These are phyloP conservation scores for Erigeron canadensis DNA, from an alignment of 129 eudicot genomes.

Conservation along the genomic window DNA sequence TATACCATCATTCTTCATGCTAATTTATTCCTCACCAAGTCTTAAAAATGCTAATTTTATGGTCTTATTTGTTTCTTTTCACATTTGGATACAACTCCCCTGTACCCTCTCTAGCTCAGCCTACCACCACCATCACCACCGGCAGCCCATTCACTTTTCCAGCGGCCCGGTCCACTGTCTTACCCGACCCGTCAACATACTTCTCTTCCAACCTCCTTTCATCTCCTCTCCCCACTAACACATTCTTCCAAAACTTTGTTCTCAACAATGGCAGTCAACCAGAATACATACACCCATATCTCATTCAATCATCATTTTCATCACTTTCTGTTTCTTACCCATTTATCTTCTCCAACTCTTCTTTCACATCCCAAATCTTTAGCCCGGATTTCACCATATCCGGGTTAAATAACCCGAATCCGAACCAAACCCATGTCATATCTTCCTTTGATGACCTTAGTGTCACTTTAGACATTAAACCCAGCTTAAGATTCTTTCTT, in stretches of 20 bases:
- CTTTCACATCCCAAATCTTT: slow-evolving; percentile 54
- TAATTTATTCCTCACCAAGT: no score
- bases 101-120: neutral
- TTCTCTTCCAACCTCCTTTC: slow-evolving; percentile 63
- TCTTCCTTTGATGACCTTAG: slow-evolving; percentile 62
- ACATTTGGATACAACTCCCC: slow-evolving; percentile 9
- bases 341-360: slow-evolving; percentile 39
- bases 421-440: slow-evolving; percentile 43
- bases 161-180: slow-evolving; percentile 47
- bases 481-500: slow-evolving; percentile 60
- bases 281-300: slow-evolving; percentile 80
- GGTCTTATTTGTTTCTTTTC: neutral
- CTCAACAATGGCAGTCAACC: slow-evolving; percentile 74
- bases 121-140: slow-evolving; percentile 35
- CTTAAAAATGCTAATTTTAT: slow-evolving; percentile 6
- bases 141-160: slow-evolving; percentile 56
- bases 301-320: slow-evolving; percentile 55
- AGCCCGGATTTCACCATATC: slow-evolving; percentile 64
- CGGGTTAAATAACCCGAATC: slow-evolving; percentile 33
- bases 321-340: slow-evolving; percentile 74
- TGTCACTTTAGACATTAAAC: slow-evolving; percentile 67
- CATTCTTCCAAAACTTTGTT: slow-evolving; percentile 75
- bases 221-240: slow-evolving; percentile 77
- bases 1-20: no score
- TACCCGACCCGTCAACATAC: slow-evolving; percentile 70